Conservation (phyloP, 148 eudicot genomes). For the Tetragonia tetragonoides region DNA sequence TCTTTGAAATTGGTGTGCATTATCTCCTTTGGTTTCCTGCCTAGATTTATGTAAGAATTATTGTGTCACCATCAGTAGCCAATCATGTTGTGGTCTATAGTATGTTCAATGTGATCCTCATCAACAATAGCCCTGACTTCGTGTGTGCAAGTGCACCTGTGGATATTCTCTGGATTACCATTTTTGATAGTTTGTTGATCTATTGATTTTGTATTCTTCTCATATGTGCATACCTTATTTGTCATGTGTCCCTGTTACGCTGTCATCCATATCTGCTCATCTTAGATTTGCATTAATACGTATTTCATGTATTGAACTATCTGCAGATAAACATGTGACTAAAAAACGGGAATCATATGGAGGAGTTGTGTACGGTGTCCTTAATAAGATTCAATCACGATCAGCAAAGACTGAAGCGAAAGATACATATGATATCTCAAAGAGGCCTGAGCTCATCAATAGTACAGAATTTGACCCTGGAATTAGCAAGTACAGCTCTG, state of each 20-base stretch:
- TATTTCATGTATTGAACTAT: neutral
- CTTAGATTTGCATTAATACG: neutral
- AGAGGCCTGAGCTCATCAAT: constrained; percentile 28
- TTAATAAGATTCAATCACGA: constrained; percentile 46
- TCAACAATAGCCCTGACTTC: neutral
- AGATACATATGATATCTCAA: constrained; percentile 28
- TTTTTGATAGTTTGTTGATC: neutral
- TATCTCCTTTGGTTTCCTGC: neutral
- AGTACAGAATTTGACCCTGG: constrained; percentile 25
- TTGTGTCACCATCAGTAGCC: neutral
- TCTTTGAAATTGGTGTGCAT: neutral
- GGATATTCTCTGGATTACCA: neutral
- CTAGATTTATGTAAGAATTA: neutral
- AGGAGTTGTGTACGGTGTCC: constrained; percentile 39
- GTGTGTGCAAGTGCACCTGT: neutral
- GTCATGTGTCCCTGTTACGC: neutral
- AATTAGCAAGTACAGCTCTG: constrained; percentile 44
- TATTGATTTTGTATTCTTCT: neutral
- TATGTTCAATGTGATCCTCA: neutral
- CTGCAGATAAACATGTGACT: constrained; percentile 26
- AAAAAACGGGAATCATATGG: constrained; percentile 41
- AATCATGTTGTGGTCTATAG: neutral
- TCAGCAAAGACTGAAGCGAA: constrained; percentile 41
- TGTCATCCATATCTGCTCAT: neutral
- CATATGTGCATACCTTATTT: neutral